A percentile compares a stretch with the other conserved stretches of the same genome.
phyloP scores from a whole-genome alignment of 345 rosid species.

The Eucalyptus coolabah region DNA sequence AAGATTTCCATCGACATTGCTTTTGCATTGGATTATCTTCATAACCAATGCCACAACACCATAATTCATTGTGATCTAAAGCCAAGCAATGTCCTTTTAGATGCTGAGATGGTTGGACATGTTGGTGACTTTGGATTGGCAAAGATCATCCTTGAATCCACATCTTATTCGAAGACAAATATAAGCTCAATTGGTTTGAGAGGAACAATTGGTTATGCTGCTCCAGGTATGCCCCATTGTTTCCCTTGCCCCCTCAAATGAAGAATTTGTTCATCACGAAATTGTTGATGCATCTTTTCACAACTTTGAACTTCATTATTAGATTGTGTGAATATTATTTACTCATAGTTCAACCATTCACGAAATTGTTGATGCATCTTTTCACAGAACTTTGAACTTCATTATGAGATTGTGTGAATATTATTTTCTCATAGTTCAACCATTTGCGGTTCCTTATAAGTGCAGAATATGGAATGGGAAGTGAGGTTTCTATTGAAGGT shows the following conservation, averaged over 20 bases:
- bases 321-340: too few species aligned
- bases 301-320: too few species aligned
- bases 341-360: background rate
- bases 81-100: background rate
- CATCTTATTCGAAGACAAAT: background rate
- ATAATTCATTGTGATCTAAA: slow-evolving; percentile 4
- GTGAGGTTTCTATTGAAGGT: background rate
- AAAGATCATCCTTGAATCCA: background rate
- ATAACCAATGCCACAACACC: background rate
- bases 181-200: background rate
- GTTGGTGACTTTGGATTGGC: background rate
- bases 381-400: too few species aligned
- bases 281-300: too few species aligned
- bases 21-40: slow-evolving; percentile 4
- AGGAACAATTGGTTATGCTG: background rate
- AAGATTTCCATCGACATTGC: background rate
- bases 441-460: background rate
- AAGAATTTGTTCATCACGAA: background rate
- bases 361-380: too few species aligned
- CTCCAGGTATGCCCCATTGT: background rate
- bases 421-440: too few species aligned
- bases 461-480: slow-evolving; percentile 23
- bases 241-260: too few species aligned
- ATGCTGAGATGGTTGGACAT: background rate
- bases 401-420: too few species aligned